Evolutionary conservation across 2,329 filamentous ascomycete genomes (phyloP).

Genomic region (Aspergillus ruber): DNA sequence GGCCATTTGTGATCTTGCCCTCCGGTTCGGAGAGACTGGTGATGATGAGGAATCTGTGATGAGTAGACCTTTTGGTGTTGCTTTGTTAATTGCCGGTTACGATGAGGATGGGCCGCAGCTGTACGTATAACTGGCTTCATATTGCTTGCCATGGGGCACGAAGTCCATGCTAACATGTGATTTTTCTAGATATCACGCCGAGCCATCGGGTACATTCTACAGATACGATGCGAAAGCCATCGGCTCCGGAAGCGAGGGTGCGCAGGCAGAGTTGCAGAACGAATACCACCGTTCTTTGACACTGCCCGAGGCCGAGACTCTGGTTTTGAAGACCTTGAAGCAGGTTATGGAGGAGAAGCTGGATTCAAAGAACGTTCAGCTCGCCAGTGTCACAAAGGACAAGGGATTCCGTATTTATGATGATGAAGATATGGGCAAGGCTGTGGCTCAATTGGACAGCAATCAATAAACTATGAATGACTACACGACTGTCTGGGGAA

Average conservation of each 20-base stretch:
- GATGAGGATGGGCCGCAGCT: conserved; percentile 95
- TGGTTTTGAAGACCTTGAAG: conserved; percentile 96
- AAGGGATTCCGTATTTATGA: conserved; percentile 98
- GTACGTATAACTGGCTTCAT: conserved; percentile 37
- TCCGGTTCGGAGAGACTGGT: conserved; percentile 94
- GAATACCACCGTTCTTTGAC: conserved; percentile 98
- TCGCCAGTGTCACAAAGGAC: conserved; percentile 95
- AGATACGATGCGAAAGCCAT: conserved; percentile 99
- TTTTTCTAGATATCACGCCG: conserved; percentile 71
- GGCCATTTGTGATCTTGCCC: conserved; percentile 92
- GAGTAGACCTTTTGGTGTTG: conserved; percentile 94
- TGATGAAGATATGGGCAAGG: conserved; percentile 91
- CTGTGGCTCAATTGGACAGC: conserved; percentile 64
- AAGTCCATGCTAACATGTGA: background rate
- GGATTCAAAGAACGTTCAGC: conserved; percentile 95
- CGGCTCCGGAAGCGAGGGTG: conserved; percentile 92
- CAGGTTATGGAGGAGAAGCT: conserved; percentile 99
- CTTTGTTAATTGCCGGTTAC: conserved; percentile 89
- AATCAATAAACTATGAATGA: conserved; percentile 32
- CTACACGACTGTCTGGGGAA: conserved; percentile 8
- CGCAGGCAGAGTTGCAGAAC: conserved; percentile 95
- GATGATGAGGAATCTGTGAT: conserved; percentile 98
- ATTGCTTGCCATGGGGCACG: background rate
- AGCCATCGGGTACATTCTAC: conserved; percentile 97
- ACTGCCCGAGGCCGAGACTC: conserved; percentile 82